Evolutionary conservation across 768 basidiomycete species (phyloP), one percentile per base, ranked within the genome.

Genomic region (Tylopilus sp.): DNA sequence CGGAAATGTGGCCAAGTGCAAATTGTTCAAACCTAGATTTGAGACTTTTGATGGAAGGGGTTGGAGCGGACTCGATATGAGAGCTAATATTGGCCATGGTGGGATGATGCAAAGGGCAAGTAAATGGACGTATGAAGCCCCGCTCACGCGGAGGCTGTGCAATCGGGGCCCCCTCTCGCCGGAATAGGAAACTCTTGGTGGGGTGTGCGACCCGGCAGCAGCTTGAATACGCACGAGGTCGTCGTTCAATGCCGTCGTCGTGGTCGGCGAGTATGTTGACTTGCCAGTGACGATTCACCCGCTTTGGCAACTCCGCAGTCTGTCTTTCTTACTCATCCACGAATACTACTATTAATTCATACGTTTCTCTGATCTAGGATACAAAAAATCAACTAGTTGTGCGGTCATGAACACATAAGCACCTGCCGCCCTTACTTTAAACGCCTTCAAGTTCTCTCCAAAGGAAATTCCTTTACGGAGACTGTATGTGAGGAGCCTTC

Each of bases 21-120:
- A 88, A 71, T 59, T 83, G 78, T 64, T 91, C 88, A 62, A 89
- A 91, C 62, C 74, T 80, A 28, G 85, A 87, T 41, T 80, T 80
- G 17, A 91, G 74, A 54, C 77, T 87, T 67, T 79, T 84, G 48
- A 90, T 87, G 3, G 87, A 83, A 34, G 81, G 80, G 17, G 78
- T 73, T 33, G 83, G 76, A 4, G 71, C 74, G 19, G 79, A 77
- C 66, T 87, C 81, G 56, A 84, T 74, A 56, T 67, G 48, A n/a
- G 65, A 50, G 21, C 33, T 49, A 44, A 30, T 26, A n/a, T 58
- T 53, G 28, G 57, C 41, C 65, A 67, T 67, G 48, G 1, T 47
- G 47, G 14, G n/a, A 22, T 4, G 29, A 28, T 33, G 44, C 11
- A 31, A 36, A 11, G 30, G 24, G n/a, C 6, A 33, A 40, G 11